These are phyloP conservation scores for Jatropha multifida DNA, from an alignment of 441 rosid genomes.

Conservation along the genomic window DNA sequence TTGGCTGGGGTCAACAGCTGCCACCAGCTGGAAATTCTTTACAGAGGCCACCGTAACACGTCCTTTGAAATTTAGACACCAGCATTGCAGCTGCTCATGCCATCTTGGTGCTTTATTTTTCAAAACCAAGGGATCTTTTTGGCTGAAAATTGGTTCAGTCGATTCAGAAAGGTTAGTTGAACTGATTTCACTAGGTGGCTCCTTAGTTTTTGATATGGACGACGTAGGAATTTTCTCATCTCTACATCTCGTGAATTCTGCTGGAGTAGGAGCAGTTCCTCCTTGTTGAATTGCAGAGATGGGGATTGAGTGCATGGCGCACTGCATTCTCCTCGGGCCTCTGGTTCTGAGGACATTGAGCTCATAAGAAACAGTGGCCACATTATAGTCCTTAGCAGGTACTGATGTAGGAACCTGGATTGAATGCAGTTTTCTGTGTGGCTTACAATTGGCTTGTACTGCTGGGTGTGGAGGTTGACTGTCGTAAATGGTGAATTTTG, in stretches of 20 bases:
- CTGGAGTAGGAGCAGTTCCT: constrained; percentile 52
- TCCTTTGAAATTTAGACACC: constrained; percentile 94
- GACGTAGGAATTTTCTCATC: constrained; percentile 23
- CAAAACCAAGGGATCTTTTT: constrained; percentile 50
- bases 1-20: constrained; percentile 60
- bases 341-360: constrained; percentile 80
- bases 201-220: constrained; percentile 40
- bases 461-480: constrained; percentile 49
- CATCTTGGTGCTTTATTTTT: constrained; percentile 94
- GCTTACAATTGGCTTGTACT: constrained; percentile 33
- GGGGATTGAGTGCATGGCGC: constrained; percentile 65
- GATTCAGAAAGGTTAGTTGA: constrained; percentile 37
- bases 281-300: constrained; percentile 73
- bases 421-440: constrained; percentile 37
- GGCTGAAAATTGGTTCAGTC: constrained; percentile 20
- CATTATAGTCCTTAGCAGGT: constrained; percentile 37
- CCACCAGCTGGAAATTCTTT: constrained; percentile 90
- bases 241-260: constrained; percentile 35
- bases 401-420: constrained; percentile 47
- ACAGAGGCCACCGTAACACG: constrained; percentile 94
- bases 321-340: constrained; percentile 94
- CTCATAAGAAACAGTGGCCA: constrained; percentile 68
- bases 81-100: constrained; percentile 95
- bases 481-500: constrained; percentile 75
- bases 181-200: constrained; percentile 36